phyloP scores from a whole-genome alignment of 176 grass and related monocot species.

The Triticum dicoccoides region DNA sequence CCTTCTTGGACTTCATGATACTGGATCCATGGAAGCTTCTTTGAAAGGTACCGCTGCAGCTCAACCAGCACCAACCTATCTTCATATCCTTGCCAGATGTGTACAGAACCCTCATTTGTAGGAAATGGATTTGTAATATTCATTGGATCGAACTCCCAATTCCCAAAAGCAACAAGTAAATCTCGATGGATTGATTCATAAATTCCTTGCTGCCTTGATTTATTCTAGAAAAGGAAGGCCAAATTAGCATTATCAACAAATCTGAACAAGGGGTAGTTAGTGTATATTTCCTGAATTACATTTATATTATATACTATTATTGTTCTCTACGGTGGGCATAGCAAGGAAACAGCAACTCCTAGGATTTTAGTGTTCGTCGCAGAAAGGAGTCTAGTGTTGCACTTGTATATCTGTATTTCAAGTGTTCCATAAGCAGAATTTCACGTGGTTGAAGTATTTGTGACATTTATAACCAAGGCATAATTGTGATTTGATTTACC shows the following conservation, averaged over 20 bases:
- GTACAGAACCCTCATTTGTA: conserved; percentile 60
- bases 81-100: conserved; percentile 79
- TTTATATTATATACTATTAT: neutral
- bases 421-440: neutral
- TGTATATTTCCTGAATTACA: too few species aligned
- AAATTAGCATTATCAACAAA: neutral
- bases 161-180: conserved; percentile 69
- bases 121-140: conserved; percentile 69
- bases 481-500: conserved; percentile 32
- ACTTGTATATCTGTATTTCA: neutral
- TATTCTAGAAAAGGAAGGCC: conserved; percentile 50
- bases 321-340: conserved; percentile 1
- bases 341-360: neutral
- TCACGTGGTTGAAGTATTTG: neutral
- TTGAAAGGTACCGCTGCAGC: conserved; percentile 54
- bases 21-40: conserved; percentile 68
- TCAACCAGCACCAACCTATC: conserved; percentile 61
- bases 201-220: conserved; percentile 78
- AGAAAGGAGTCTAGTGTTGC: neutral
- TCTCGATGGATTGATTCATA: conserved; percentile 71
- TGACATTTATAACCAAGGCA: neutral
- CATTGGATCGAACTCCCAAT: conserved; percentile 82
- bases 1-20: conserved; percentile 70
- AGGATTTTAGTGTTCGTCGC: neutral
- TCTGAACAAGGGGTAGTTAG: neutral